phyloP scores from a whole-genome alignment of 306 rosid species.

The Gastrolobium bilobum region DNA sequence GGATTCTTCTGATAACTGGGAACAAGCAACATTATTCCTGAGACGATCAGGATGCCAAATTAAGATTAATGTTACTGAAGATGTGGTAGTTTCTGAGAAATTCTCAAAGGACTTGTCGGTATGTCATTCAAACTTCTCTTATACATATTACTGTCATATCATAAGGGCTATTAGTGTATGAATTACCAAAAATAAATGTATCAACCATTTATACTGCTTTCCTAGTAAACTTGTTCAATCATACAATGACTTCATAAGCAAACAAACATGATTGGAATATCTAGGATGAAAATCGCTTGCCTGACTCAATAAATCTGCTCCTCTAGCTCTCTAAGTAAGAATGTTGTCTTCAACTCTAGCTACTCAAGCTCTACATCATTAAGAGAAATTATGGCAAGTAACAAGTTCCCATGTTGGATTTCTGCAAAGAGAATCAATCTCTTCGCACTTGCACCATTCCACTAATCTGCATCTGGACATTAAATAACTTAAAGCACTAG shows the following conservation, averaged over 20 bases:
- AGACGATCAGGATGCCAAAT: constrained; percentile 83
- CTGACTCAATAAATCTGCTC: not conserved
- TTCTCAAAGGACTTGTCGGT: constrained; percentile 91
- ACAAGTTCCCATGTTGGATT: not conserved
- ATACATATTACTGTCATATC: not conserved
- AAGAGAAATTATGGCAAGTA: not conserved
- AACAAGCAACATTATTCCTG: constrained; percentile 73
- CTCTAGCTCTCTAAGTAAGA: not conserved
- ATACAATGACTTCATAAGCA: not conserved
- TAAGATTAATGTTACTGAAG: constrained; percentile 65
- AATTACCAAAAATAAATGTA: constrained; percentile 2
- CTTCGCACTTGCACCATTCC: not conserved
- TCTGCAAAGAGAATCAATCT: not conserved
- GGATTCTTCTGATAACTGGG: constrained; percentile 93
- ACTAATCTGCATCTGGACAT: not conserved
- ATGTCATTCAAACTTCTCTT: constrained; percentile 50
- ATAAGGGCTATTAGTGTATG: not conserved
- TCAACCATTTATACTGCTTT: not conserved
- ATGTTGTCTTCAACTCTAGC: constrained; percentile 15
- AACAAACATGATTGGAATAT: constrained; percentile 4
- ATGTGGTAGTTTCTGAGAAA: constrained; percentile 66
- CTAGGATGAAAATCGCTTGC: not conserved
- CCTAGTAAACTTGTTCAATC: constrained; percentile 21
- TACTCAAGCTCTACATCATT: constrained; percentile 11
- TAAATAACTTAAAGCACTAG: too few relatives aligned